These are phyloP conservation scores for Mycena leptocephala DNA, from an alignment of 768 basidiomycete species.

Conservation along the genomic window DNA sequence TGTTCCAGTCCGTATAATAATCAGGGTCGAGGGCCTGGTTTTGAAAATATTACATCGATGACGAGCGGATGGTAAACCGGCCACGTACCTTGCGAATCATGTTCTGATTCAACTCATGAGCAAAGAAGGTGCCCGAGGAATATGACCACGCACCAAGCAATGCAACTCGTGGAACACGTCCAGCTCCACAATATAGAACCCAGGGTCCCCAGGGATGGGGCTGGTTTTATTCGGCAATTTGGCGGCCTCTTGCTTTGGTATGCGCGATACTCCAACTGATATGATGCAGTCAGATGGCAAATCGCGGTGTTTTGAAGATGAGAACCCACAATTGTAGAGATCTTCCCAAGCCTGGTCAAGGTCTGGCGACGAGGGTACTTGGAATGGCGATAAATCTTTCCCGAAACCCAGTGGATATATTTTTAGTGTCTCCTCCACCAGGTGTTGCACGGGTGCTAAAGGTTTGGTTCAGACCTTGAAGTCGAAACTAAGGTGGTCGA, in stretches of 20 bases:
- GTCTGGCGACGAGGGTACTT: neutral
- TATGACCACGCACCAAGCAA: neutral
- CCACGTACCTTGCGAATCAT: neutral
- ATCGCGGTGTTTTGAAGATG: too few relatives aligned
- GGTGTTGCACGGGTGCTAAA: neutral
- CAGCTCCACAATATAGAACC: slow-evolving; percentile 4
- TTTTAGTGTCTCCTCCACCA: neutral
- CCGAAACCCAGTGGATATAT: neutral
- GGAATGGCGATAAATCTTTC: neutral
- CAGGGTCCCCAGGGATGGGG: neutral
- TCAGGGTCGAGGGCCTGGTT: neutral
- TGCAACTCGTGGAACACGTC: slow-evolving; percentile 2
- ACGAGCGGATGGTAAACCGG: neutral
- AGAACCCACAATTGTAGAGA: neutral
- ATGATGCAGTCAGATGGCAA: neutral
- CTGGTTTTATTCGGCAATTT: neutral
- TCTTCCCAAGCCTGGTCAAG: slow-evolving; percentile 1
- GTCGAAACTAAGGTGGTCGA: neutral
- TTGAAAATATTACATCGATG: neutral
- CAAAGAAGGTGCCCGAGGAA: neutral
- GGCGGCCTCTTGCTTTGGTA: neutral
- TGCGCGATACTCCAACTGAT: slow-evolving; percentile 1
- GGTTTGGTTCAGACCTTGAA: neutral
- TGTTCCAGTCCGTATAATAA: slow-evolving; percentile 14
- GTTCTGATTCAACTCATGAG: neutral